Evolutionary conservation across 257 asterid species (phyloP).

Genomic region (Jacaranda mimosifolia): DNA sequence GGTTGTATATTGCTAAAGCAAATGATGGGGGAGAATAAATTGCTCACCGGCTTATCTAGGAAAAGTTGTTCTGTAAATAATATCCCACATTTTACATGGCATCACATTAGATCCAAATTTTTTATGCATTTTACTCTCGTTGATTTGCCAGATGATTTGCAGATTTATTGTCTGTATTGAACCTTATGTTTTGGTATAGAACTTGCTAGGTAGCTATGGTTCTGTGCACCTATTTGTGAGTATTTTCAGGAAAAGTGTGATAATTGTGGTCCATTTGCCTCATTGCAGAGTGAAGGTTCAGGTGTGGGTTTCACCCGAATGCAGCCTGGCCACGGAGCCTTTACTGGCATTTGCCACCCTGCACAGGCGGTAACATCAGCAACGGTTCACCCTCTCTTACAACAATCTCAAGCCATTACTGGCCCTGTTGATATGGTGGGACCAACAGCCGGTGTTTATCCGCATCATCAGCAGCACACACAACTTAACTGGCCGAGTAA

Average conservation of each 20-base stretch:
- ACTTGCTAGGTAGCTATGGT: not conserved
- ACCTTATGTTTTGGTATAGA: not conserved
- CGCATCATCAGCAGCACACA: conserved; percentile 61
- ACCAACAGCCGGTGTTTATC: conserved; percentile 52
- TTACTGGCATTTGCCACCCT: conserved; percentile 58
- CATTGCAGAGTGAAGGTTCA: conserved; percentile 63
- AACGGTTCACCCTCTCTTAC: conserved; percentile 60
- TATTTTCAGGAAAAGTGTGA: not conserved
- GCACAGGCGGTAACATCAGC: conserved; percentile 53
- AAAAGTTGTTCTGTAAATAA: not conserved
- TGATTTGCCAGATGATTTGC: not conserved
- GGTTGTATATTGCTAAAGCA: not conserved
- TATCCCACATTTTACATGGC: not conserved
- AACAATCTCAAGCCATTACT: conserved; percentile 60
- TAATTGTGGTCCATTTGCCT: conserved; percentile 11
- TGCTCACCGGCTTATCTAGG: not conserved
- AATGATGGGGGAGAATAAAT: not conserved
- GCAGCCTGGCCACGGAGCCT: conserved; percentile 60
- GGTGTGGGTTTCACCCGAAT: conserved; percentile 59
- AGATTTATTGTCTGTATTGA: not conserved
- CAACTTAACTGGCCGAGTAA: conserved; percentile 72
- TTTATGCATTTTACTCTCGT: not conserved
- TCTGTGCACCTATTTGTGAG: not conserved
- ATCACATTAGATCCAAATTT: not conserved
- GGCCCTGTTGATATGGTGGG: conserved; percentile 62